Conservation (phyloP, 331 rosid genomes). For the Dryas integrifolia region DNA sequence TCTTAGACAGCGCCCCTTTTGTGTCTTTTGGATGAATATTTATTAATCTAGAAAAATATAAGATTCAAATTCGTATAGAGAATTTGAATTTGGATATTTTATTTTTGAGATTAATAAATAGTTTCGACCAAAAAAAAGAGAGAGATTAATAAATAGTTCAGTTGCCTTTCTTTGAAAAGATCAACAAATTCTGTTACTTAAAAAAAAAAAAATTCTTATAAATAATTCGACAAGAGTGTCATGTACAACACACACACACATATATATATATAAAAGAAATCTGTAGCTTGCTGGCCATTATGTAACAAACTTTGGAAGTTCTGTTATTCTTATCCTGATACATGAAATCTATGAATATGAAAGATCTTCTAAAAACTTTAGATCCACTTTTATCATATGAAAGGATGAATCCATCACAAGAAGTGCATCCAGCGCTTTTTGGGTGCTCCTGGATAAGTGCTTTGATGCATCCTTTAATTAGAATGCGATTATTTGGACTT, state of each 20-base stretch:
- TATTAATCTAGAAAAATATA: not conserved
- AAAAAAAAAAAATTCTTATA: too few relatives aligned
- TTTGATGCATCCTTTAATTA: not conserved
- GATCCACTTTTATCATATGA: not conserved
- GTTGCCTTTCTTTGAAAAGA: too few relatives aligned
- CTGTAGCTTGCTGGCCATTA: not conserved
- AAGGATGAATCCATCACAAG: not conserved
- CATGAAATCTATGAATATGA: not conserved
- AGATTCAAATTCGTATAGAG: not conserved
- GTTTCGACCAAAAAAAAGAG: too few relatives aligned
- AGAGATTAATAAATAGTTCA: too few relatives aligned
- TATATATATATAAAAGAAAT: not conserved
- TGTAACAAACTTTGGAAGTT: not conserved
- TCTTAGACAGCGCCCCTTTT: not conserved
- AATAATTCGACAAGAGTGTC: not conserved
- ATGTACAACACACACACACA: not conserved
- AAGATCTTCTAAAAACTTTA: not conserved
- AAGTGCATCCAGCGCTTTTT: not conserved
- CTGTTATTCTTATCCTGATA: not conserved
- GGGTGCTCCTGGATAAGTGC: not conserved
- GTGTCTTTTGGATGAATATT: not conserved
- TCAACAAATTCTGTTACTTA: too few relatives aligned
- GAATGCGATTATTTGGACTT: not conserved
- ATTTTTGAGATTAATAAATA: too few relatives aligned
- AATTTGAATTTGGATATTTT: too few relatives aligned